These are phyloP conservation scores for Yarrowia osloensis DNA, from an alignment of 805 yeast species.

Conservation along the genomic window DNA sequence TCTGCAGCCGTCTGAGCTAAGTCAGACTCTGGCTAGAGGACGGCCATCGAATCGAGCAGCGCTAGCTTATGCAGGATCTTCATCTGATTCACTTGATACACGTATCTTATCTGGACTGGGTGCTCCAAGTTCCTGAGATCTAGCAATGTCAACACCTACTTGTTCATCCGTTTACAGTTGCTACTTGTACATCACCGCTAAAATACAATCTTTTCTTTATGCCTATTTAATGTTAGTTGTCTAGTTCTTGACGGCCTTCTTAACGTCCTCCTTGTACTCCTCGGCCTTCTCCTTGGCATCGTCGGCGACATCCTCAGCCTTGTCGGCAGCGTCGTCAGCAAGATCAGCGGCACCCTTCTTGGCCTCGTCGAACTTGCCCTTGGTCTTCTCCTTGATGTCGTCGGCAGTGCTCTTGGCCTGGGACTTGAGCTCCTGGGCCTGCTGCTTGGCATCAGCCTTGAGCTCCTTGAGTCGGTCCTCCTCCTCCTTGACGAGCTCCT, in stretches of 20 bases:
- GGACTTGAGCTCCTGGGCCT: background rate
- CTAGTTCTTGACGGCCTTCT: slow-evolving; percentile 14
- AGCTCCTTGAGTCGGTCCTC: slow-evolving; percentile 40
- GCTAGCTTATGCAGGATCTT: too few relatives aligned
- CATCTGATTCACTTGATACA: too few relatives aligned
- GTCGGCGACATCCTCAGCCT: slow-evolving; percentile 10
- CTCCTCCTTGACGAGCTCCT: slow-evolving; percentile 50
- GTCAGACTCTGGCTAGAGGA: too few relatives aligned
- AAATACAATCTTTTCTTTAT: background rate
- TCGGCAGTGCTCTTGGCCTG: slow-evolving; percentile 17
- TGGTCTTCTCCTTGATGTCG: slow-evolving; percentile 21
- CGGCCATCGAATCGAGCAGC: too few relatives aligned
- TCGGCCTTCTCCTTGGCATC: slow-evolving; percentile 12
- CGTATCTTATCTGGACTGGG: too few relatives aligned
- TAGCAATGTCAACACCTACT: too few relatives aligned
- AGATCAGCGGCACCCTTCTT: background rate
- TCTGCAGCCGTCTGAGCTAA: too few relatives aligned
- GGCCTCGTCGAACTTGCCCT: slow-evolving; percentile 26
- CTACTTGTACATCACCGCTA: background rate
- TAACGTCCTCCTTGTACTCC: slow-evolving; percentile 18
- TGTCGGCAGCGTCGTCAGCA: slow-evolving; percentile 8
- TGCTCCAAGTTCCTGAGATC: too few relatives aligned
- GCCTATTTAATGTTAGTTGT: slow-evolving; percentile 1
- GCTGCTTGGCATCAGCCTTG: background rate
- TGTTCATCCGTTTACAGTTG: too few relatives aligned